Base-by-base conservation (phyloP, 371 early-diverging fungal species). In the Syncephalastrum racemosum region DNA sequence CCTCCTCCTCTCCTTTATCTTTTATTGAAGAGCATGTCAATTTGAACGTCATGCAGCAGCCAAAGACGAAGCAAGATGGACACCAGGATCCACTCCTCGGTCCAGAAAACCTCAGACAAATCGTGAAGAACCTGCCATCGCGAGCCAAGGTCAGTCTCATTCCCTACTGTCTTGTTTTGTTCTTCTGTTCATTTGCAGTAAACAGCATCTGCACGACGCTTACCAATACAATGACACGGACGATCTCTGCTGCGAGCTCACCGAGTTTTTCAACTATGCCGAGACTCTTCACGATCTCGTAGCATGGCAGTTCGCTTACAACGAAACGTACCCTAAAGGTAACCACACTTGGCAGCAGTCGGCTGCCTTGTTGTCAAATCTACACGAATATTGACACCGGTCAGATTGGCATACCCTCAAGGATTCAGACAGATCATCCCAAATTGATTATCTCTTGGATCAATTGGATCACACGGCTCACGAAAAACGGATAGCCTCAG, bases 241-340 rank as follows among this genome's bases (percentile, higher is more conserved):
- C 31, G 57, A 66, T 0, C 57, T 87, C 23, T 59, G 76, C 39
- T 79, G 69, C 7, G 92, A 92, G 62, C 75, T 89, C 57, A 84
- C 89, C 64, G 92, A 92, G 47, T 90, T 92, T 50, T 89, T 81
- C 60, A 75, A 78, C 47, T 88, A 86, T 64, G 68, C 71, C 8
- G 90, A 92, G 63, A 70, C 78, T 3, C 59, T 70, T 7, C 65
- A 73, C 45, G 75, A 83, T 20, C 56, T 75, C 19, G 77, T 79
- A 25, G 70, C 79, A 6, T 67, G 74, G 41, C 61, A 62, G 31
- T 53, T 64, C 19, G 79, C 78, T 50, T 73, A 75, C 19, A 75
- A 54, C 60, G n/a, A 74, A 76, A 51, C 62, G 60, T n/a, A 60
- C 61, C 57, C 56, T 76, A 70, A 42, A 63, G 58, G 50, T 50